Evolutionary conservation across 768 basidiomycete species (phyloP), one percentile per base, ranked within the genome.

Genomic region (Rhodotorula babjevae): DNA sequence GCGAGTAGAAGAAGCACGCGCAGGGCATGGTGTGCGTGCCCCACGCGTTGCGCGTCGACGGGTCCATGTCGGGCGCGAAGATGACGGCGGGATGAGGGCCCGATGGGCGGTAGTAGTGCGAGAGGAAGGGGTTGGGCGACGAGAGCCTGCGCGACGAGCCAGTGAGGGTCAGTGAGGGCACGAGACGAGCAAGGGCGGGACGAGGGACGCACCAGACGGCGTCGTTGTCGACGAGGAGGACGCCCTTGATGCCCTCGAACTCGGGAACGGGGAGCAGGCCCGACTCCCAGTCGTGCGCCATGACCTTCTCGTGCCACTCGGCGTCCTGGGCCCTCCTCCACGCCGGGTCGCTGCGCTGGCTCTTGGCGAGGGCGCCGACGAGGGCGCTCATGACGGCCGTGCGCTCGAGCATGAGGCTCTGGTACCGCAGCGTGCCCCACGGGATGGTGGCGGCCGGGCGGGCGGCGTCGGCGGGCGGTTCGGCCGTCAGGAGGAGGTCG

Each of bases 1-100:
- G 69, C 3, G 76, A 55, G 70, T 77, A 77, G 70, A 77, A 65
- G 67, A 74, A 77, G 65, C 72, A 77, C 10, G 76, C 72, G 69
- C 72, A 74, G 42, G 76, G 72, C 46, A 74, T 67, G 21, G 60
- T 25, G 42, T 71, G 62, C 47, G 57, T 64, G 33, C 69, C 73
- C 76, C 76, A 77, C 46, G 76, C 67, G 62, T 70, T 74, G 11
- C 31, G 61, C 25, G 60, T 62, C 7, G 42, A 15, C 2, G 76
- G 76, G 11, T 66, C 40, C 65, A 71, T 74, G 72, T 77, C 76
- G 53, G 73, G 67, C 12, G 76, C 65, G 62, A 60, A 74, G 47
- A 77, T 42, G 65, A 77, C 60, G 47, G 76, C 71, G 25, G 76
- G 76, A 49, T 65, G 63, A 12, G 67, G 31, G 18, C 64, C 69